phyloP scores from a whole-genome alignment of 108 stramenopile species.

The Chaetoceros tenuissimus region DNA sequence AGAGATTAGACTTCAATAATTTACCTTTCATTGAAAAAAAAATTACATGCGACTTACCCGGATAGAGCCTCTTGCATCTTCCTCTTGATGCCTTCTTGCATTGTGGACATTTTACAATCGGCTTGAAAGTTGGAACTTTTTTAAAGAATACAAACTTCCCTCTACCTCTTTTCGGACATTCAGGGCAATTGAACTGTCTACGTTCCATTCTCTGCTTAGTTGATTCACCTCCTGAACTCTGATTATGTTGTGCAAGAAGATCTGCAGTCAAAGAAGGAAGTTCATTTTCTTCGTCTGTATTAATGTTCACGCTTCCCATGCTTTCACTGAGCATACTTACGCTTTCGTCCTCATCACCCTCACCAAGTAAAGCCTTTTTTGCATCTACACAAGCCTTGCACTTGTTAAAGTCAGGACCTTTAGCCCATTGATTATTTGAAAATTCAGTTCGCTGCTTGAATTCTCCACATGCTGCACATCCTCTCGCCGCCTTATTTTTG shows the following conservation, averaged over 20 bases:
- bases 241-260: constrained; percentile 14
- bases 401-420: constrained; percentile 12
- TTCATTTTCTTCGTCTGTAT: no score
- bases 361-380: no score
- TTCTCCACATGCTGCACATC: constrained; percentile 16
- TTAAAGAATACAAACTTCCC: constrained; percentile 31
- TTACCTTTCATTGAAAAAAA: background rate
- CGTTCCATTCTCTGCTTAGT: constrained; percentile 25
- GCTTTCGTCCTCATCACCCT: no score
- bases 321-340: no score
- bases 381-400: constrained; percentile 23
- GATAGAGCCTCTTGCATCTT: constrained; percentile 11
- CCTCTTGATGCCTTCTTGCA: constrained; percentile 19
- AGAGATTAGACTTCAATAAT: background rate
- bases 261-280: constrained; percentile 5
- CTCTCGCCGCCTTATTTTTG: constrained; percentile 9
- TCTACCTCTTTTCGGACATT: constrained; percentile 21
- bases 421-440: constrained; percentile 17
- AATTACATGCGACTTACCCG: background rate
- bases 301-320: no score
- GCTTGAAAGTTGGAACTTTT: constrained; percentile 18
- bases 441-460: constrained; percentile 13
- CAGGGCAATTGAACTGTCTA: constrained; percentile 38
- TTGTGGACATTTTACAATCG: constrained; percentile 27
- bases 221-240: background rate